Conservation (phyloP, 1,284 basidiomycete species). For the Malassezia brasiliensis region DNA sequence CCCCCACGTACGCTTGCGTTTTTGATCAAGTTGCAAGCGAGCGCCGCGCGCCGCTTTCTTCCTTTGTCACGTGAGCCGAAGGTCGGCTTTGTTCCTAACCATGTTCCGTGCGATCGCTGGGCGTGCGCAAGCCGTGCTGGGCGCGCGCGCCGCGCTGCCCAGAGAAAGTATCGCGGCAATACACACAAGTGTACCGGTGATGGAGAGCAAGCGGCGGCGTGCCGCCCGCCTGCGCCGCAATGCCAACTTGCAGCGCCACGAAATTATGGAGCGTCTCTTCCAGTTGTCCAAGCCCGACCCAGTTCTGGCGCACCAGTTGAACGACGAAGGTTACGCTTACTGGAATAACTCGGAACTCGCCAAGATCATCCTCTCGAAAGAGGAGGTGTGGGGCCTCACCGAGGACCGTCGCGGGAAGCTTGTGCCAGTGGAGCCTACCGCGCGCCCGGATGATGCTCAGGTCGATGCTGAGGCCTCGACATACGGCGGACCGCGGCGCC, state of each 20-base stretch:
- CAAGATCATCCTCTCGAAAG: slow-evolving; percentile 31
- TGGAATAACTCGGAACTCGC: slow-evolving; percentile 37
- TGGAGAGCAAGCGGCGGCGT: slow-evolving; percentile 31
- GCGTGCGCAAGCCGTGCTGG: not conserved
- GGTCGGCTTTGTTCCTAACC: slow-evolving; percentile 9
- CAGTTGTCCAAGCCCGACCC: slow-evolving; percentile 56
- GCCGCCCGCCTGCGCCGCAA: slow-evolving; percentile 36
- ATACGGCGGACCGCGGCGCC: slow-evolving; percentile 28
- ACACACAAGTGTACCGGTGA: slow-evolving; percentile 21
- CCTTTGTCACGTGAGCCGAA: slow-evolving; percentile 10
- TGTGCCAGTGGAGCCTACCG: slow-evolving; percentile 18
- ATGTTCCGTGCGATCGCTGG: slow-evolving; percentile 14
- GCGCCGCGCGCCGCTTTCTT: not conserved
- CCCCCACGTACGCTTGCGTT: slow-evolving; percentile 35
- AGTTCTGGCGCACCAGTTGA: slow-evolving; percentile 59
- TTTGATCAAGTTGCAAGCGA: slow-evolving; percentile 34
- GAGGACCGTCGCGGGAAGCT: slow-evolving; percentile 41
- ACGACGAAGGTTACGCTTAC: slow-evolving; percentile 33
- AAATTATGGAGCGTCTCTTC: slow-evolving; percentile 38
- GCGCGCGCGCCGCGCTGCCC: not conserved
- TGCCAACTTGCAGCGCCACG: slow-evolving; percentile 43
- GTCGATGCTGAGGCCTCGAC: slow-evolving; percentile 13
- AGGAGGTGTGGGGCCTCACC: slow-evolving; percentile 38
- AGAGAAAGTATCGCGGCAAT: slow-evolving; percentile 7
- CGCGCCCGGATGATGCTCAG: slow-evolving; percentile 5